A percentile compares a stretch with the other conserved stretches of the same genome.
These are phyloP conservation scores for Carex kokanica DNA, from an alignment of 176 grass and related monocot genomes.

Conservation along the genomic window DNA sequence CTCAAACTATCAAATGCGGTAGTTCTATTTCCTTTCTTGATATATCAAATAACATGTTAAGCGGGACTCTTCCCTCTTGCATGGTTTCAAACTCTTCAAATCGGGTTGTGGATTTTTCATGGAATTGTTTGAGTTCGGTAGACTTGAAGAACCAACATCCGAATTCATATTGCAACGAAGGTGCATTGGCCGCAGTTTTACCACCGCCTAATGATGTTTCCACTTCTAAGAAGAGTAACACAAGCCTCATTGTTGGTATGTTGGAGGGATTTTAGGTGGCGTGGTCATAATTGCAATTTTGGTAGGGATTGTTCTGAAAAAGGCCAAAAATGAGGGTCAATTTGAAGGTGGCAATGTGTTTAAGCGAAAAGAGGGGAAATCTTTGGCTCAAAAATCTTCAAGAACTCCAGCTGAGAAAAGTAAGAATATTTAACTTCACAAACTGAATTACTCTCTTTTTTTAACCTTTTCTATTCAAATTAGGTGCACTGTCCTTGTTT, in stretches of 20 bases:
- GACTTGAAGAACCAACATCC: conserved; percentile 51
- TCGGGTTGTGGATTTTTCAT: conserved; percentile 46
- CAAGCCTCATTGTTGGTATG: conserved; percentile 56
- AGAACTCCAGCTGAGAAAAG: conserved; percentile 68
- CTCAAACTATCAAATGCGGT: conserved; percentile 37
- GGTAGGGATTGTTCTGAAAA: conserved; percentile 44
- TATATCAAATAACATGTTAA: conserved; percentile 74
- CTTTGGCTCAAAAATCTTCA: conserved; percentile 18
- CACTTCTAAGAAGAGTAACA: conserved; percentile 36
- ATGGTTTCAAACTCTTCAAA: conserved; percentile 44
- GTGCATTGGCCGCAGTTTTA: conserved; percentile 63
- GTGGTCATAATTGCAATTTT: conserved; percentile 50
- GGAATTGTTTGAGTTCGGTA: conserved; percentile 60
- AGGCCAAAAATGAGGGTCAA: conserved; percentile 31
- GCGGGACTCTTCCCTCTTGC: conserved; percentile 61
- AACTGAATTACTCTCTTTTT: conserved; percentile 6
- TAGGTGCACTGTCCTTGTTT: background rate
- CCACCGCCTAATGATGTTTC: conserved; percentile 38
- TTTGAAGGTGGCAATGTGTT: conserved; percentile 35
- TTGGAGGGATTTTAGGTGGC: conserved; percentile 52
- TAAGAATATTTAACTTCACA: conserved; percentile 32
- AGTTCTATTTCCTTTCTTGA: conserved; percentile 49
- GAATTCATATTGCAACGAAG: conserved; percentile 53
- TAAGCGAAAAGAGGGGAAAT: conserved; percentile 31
- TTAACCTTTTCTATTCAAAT: background rate